A percentile compares a stretch with the other conserved stretches of the same genome.
phyloP scores from a whole-genome alignment of 163 green algal species.

The Prototheca wickerhamii region DNA sequence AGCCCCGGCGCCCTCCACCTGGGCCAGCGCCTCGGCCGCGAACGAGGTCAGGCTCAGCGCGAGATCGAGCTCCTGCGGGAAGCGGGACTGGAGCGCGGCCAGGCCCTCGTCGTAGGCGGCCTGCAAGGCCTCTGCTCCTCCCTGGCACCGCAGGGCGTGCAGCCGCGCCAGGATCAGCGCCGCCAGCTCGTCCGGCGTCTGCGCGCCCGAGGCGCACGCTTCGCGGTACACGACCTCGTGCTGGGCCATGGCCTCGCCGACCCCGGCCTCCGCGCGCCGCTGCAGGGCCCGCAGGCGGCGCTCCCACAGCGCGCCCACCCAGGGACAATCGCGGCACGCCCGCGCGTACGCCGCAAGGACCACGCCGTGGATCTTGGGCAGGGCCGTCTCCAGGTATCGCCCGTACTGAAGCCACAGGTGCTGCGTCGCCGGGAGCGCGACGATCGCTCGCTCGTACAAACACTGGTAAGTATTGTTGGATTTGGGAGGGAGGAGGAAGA shows the following conservation, averaged over 20 bases:
- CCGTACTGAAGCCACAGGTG: slow-evolving; percentile 75
- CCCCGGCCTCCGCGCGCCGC: slow-evolving; percentile 18
- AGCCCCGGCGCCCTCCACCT: slow-evolving; percentile 5
- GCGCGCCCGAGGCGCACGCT: slow-evolving; percentile 31
- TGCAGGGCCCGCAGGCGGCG: slow-evolving; percentile 49
- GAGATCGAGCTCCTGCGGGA: no score
- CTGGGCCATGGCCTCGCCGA: slow-evolving; percentile 15
- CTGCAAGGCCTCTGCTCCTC: not conserved
- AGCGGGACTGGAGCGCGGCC: no score
- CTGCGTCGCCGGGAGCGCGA: slow-evolving; percentile 68
- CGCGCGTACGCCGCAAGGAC: slow-evolving; percentile 42
- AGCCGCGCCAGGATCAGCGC: not conserved
- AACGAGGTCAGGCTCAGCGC: slow-evolving; percentile 49
- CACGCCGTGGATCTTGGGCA: slow-evolving; percentile 22
- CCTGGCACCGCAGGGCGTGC: not conserved
- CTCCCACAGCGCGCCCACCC: slow-evolving; percentile 70
- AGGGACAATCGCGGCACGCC: slow-evolving; percentile 80
- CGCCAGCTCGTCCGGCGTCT: slow-evolving; percentile 56
- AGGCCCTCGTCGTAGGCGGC: no score
- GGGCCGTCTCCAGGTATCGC: slow-evolving; percentile 48
- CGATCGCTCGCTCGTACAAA: slow-evolving; percentile 74
- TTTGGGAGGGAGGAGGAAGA: slow-evolving; percentile 14
- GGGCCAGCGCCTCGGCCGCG: slow-evolving; percentile 58
- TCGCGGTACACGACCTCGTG: slow-evolving; percentile 19
- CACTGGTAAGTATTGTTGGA: no score